Evolutionary conservation across 257 asterid genomes (phyloP).

Genomic region (Apocynum venetum): DNA sequence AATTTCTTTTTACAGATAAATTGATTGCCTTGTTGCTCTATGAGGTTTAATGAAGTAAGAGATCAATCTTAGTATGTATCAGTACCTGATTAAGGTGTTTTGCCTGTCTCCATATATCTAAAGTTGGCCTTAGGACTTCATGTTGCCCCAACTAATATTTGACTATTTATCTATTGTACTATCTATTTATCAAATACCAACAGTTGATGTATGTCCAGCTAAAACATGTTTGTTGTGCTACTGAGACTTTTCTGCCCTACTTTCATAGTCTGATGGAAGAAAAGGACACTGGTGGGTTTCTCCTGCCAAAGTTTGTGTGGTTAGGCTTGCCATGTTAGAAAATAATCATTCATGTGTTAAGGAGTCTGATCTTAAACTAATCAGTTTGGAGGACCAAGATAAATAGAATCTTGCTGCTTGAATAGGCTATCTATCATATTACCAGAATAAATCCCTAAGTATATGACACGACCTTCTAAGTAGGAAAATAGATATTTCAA

Average conservation of each 20-base stretch:
- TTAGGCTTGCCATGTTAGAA: neutral
- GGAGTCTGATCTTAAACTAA: neutral
- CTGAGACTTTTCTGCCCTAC: neutral
- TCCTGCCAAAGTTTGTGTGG: neutral
- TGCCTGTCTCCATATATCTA: neutral
- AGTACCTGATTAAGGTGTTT: neutral
- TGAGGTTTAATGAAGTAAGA: neutral
- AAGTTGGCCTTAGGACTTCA: neutral
- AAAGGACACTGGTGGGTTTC: neutral
- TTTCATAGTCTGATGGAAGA: neutral
- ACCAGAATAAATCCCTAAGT: neutral
- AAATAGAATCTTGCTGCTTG: neutral
- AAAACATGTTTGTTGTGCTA: neutral
- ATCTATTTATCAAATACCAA: neutral
- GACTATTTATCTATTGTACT: neutral
- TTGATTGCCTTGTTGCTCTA: neutral
- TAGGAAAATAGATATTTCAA: neutral
- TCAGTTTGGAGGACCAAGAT: neutral
- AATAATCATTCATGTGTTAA: neutral
- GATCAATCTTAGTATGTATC: neutral
- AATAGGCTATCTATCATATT: neutral
- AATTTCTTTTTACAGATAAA: neutral
- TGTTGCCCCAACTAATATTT: neutral
- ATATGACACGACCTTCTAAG: neutral
- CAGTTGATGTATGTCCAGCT: neutral